phyloP scores from a whole-genome alignment of 441 rosid species.

The Jatropha multifida region DNA sequence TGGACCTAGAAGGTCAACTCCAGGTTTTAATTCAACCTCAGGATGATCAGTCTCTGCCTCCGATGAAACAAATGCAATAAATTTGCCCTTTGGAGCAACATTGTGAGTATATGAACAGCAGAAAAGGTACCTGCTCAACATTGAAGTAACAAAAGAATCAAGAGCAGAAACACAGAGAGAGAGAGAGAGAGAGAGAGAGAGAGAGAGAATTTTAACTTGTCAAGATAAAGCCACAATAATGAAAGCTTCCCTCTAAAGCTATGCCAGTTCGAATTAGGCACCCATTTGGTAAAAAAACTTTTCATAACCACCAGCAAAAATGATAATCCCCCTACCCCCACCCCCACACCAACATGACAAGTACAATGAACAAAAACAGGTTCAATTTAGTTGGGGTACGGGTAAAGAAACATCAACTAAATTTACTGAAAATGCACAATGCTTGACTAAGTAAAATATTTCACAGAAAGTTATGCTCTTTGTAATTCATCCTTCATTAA shows the following conservation, averaged over 20 bases:
- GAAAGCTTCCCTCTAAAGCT: not conserved
- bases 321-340: not conserved
- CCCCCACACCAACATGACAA: not conserved
- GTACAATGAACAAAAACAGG: not conserved
- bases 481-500: not conserved
- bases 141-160: not conserved
- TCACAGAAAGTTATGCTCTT: not conserved
- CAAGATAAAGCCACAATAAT: not conserved
- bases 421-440: not conserved
- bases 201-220: not conserved
- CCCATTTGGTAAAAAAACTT: not conserved
- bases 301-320: not conserved
- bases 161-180: not conserved
- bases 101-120: conserved; percentile 90
- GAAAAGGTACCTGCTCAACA: conserved; percentile 72
- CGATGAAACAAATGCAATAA: conserved; percentile 82
- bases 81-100: conserved; percentile 88
- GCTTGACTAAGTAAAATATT: not conserved
- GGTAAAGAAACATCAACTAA: not conserved
- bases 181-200: not conserved
- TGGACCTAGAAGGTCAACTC: conserved; percentile 74
- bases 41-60: conserved; percentile 89
- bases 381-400: not conserved
- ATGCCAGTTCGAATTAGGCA: not conserved
- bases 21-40: conserved; percentile 67